Base-by-base conservation (phyloP, 192 early-diverging fungal genomes). In the Coemansia sp. region DNA sequence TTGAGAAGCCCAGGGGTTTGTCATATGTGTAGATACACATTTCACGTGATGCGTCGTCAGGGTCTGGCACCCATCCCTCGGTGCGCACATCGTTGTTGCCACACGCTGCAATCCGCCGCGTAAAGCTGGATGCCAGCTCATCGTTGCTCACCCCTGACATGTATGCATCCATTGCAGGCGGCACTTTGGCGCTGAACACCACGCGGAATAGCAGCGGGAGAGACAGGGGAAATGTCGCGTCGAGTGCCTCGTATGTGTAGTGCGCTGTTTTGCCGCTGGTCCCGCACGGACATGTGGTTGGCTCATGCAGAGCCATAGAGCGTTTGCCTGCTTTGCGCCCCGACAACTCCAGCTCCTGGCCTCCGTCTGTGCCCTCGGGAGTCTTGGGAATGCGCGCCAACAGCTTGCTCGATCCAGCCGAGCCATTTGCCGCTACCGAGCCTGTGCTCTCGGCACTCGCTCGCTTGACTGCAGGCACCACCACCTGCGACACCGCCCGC, bases 1-100 rank as follows among this genome's bases (percentile, higher is more conserved):
- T 82, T 0, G 83, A 68, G 39, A 78, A 77, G 8, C 75, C 75
- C 19, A 84, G 62, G 5, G 75, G 79, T 50, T 74, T 77, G 14
- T 77, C 76, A 47, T 84, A 84, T 2, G 61, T 77, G 54, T 76
- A 67, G 14, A 70, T 67, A 49, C 79, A 80, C 67, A 66, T 78
- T 17, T 78, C 75, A 35, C 61, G 49, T 2, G 58, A 49, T 0
- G 19, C 2, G 57, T 72, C 75, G 19, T 37, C 59, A 1, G 76
- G 72, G 29, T 77, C 72, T 0, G 76, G 75, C 61, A 77, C 73
- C 80, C 80, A 82, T 29, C 69, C 69, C 57, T 75, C 76, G 21
- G 76, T 75, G 23, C 64, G 74, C 17, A 78, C 68, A 8, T 83
- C 75, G 27, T 51, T 38, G 53, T 69, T 77, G 51, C 75, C 75